These are phyloP conservation scores for Aspergillus calidoustus DNA, from an alignment of 2,329 filamentous ascomycete species.

Conservation along the genomic window DNA sequence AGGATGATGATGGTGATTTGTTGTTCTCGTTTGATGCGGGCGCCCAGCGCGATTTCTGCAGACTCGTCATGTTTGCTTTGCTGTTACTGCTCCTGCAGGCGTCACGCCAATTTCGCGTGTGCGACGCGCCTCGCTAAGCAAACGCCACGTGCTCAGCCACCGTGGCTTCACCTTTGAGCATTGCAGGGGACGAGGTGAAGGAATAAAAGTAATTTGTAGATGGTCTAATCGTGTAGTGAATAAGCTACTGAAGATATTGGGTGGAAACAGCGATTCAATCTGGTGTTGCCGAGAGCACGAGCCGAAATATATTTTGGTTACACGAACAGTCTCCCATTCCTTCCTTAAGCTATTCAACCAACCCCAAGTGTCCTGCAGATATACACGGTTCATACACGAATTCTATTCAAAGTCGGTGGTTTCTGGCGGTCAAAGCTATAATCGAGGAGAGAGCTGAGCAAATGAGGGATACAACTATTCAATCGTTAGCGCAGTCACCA, in stretches of 20 bases:
- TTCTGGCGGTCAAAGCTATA: conserved; percentile 11
- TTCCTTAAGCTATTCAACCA: too few relatives aligned
- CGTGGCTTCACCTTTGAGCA: background rate
- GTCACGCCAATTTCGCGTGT: background rate
- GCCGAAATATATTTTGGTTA: background rate
- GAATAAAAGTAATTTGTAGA: background rate
- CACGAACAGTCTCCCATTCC: too few relatives aligned
- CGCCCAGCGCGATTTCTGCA: conserved; percentile 12
- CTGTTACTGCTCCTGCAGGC: background rate
- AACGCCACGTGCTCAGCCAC: background rate
- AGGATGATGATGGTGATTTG: background rate
- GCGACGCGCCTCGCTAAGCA: background rate
- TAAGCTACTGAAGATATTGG: too few relatives aligned
- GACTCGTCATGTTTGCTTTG: conserved; percentile 6
- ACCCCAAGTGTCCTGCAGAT: background rate
- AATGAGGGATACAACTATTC: conserved; percentile 12
- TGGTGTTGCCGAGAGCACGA: too few relatives aligned
- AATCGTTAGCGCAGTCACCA: background rate
- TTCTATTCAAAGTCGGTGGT: conserved; percentile 11
- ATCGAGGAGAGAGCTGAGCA: conserved; percentile 12
- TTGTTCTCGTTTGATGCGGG: background rate
- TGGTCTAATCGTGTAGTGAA: too few relatives aligned
- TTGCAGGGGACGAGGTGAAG: too few relatives aligned
- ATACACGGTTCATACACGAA: background rate
- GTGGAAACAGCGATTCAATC: too few relatives aligned